Percentiles rank a stretch among this genome's conserved stretches.
Evolutionary conservation across 768 basidiomycete genomes (phyloP).

Genomic region (Mycena amicta): DNA sequence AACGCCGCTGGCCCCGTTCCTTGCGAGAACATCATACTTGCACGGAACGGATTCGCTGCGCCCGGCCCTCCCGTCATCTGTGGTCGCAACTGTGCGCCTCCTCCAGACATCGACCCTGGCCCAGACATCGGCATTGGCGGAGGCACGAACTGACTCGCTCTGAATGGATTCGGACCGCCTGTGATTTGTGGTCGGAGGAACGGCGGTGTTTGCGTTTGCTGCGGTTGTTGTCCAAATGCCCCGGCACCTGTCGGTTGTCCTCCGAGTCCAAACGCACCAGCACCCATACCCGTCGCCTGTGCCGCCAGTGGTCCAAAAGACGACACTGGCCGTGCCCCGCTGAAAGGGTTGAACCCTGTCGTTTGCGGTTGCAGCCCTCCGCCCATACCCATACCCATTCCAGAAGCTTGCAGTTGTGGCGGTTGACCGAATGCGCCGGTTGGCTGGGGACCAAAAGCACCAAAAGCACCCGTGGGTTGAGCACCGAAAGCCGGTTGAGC

Average conservation of each 20-base stretch:
- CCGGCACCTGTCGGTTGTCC: slow-evolving; percentile 50
- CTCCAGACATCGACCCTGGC: slow-evolving; percentile 3
- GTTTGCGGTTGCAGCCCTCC: slow-evolving; percentile 52
- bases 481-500: too few species aligned
- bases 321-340: slow-evolving; percentile 16
- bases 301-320: slow-evolving; percentile 13
- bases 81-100: slow-evolving; percentile 39
- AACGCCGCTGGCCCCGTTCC: slow-evolving; percentile 59
- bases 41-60: slow-evolving; percentile 77
- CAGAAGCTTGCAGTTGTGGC: slow-evolving; percentile 3
- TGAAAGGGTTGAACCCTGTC: slow-evolving; percentile 45
- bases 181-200: slow-evolving; percentile 40
- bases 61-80: slow-evolving; percentile 54
- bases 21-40: slow-evolving; percentile 71
- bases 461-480: slow-evolving; percentile 18
- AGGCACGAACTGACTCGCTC: slow-evolving; percentile 32
- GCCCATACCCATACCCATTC: not conserved
- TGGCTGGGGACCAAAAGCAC: slow-evolving; percentile 13
- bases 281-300: slow-evolving; percentile 18
- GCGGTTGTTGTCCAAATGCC: slow-evolving; percentile 8
- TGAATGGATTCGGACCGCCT: slow-evolving; percentile 38
- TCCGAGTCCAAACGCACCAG: slow-evolving; percentile 39
- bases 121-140: slow-evolving; percentile 6
- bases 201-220: slow-evolving; percentile 18
- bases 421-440: slow-evolving; percentile 14